phyloP scores from a whole-genome alignment of 257 asterid genomes.

The Orobanche coerulescens region DNA sequence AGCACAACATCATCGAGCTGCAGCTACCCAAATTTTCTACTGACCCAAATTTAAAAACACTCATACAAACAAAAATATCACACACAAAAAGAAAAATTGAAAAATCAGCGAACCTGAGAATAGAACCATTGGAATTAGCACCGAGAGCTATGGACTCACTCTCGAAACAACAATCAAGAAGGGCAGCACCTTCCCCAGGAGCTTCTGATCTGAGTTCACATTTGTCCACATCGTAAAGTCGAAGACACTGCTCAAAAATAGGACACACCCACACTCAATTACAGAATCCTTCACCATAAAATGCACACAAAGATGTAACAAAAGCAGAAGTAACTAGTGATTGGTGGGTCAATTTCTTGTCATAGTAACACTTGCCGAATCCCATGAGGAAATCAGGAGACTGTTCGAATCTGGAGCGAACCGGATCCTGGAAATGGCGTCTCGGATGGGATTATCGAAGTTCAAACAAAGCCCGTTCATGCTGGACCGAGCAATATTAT shows the following conservation, averaged over 20 bases:
- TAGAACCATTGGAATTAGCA: constrained; percentile 66
- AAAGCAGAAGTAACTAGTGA: neutral
- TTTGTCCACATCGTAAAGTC: constrained; percentile 66
- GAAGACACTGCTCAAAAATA: constrained; percentile 48
- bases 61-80: neutral
- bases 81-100: neutral
- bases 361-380: constrained; percentile 41
- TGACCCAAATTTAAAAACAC: neutral
- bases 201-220: constrained; percentile 55
- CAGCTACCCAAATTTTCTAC: neutral
- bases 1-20: neutral
- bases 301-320: neutral
- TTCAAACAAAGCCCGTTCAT: constrained; percentile 44
- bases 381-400: constrained; percentile 84
- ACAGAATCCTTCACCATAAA: neutral
- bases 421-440: constrained; percentile 73
- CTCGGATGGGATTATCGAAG: constrained; percentile 44
- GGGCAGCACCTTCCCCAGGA: constrained; percentile 34
- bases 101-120: constrained; percentile 53
- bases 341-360: neutral
- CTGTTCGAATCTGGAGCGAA: constrained; percentile 67
- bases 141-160: constrained; percentile 49
- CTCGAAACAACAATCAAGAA: constrained; percentile 76
- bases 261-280: constrained; percentile 9
- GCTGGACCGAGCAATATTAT: neutral